A percentile compares a stretch with the other conserved stretches of the same genome.
Conservation (phyloP, 1,284 basidiomycete species). For the Ganoderma lingzhi region DNA sequence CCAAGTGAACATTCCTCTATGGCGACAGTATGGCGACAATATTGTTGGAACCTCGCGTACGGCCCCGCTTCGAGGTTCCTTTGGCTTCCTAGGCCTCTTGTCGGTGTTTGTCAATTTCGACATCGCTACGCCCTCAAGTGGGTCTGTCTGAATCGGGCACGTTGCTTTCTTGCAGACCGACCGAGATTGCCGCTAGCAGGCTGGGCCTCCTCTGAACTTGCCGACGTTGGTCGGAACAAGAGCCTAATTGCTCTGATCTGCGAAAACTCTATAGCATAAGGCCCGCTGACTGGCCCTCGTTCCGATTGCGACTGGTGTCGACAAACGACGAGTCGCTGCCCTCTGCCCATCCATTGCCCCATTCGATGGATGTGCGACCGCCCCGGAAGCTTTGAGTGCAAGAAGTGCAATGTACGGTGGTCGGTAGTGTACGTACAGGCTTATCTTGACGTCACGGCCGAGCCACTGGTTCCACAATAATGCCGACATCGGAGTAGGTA, state of each 20-base stretch:
- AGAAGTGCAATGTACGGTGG: not conserved
- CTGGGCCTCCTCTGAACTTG: not conserved
- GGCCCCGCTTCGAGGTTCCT: not conserved
- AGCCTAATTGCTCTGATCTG: slow-evolving; percentile 10
- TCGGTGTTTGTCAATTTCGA: not conserved
- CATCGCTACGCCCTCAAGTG: not conserved
- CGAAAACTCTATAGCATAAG: slow-evolving; percentile 2
- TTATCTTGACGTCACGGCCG: slow-evolving; percentile 23
- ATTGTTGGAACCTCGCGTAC: not conserved
- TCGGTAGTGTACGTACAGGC: not conserved
- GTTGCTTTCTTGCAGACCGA: not conserved
- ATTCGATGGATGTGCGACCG: slow-evolving; percentile 9
- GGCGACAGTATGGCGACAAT: not conserved
- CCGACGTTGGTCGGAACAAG: slow-evolving; percentile 4
- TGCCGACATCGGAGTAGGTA: slow-evolving; percentile 10
- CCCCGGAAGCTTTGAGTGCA: not conserved
- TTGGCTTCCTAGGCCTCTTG: not conserved
- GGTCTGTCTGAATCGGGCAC: not conserved
- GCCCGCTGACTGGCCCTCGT: not conserved
- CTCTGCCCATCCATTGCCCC: slow-evolving; percentile 5
- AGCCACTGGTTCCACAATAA: not conserved
- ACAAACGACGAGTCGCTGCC: slow-evolving; percentile 2
- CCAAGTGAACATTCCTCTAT: not conserved
- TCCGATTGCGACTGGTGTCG: not conserved
- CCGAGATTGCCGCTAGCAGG: not conserved